A percentile compares a stretch with the other conserved stretches of the same genome.
Evolutionary conservation across 2,329 filamentous ascomycete species (phyloP).

Genomic region (Fusarium sororula): DNA sequence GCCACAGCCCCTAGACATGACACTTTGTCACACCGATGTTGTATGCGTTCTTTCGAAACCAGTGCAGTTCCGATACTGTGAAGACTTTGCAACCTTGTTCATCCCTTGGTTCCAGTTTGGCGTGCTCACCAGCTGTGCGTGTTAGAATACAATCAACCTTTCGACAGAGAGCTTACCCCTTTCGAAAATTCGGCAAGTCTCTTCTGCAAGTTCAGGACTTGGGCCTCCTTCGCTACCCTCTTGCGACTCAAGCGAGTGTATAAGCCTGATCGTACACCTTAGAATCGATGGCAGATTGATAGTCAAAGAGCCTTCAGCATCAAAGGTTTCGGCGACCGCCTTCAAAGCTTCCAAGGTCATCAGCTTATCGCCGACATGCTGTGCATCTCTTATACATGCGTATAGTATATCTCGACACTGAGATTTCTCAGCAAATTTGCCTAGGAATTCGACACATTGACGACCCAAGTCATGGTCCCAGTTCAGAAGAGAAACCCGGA

Average conservation of each 20-base stretch:
- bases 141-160: slow-evolving; percentile 14
- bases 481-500: slow-evolving; percentile 72
- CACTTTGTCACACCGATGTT: slow-evolving; percentile 75
- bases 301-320: slow-evolving; percentile 23
- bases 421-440: slow-evolving; percentile 60
- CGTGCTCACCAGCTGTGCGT: slow-evolving; percentile 39
- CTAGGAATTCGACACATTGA: slow-evolving; percentile 70
- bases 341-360: slow-evolving; percentile 59
- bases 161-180: slow-evolving; percentile 46
- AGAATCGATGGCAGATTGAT: slow-evolving; percentile 50
- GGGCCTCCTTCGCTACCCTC: slow-evolving; percentile 11
- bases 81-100: slow-evolving; percentile 61
- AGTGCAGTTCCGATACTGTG: slow-evolving; percentile 74
- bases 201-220: slow-evolving; percentile 46
- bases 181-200: slow-evolving; percentile 64
- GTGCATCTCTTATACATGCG: slow-evolving; percentile 81
- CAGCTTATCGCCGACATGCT: slow-evolving; percentile 68
- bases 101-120: slow-evolving; percentile 49
- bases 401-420: slow-evolving; percentile 70
- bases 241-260: slow-evolving; percentile 54
- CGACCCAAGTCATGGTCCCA: slow-evolving; percentile 67
- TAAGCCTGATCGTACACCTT: slow-evolving; percentile 63
- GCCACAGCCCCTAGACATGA: slow-evolving; percentile 61
- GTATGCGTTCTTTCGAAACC: slow-evolving; percentile 86
- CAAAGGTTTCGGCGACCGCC: slow-evolving; percentile 44